Base-by-base conservation (phyloP, 805 yeast genomes). In the Tetrapisispora phaffii region DNA sequence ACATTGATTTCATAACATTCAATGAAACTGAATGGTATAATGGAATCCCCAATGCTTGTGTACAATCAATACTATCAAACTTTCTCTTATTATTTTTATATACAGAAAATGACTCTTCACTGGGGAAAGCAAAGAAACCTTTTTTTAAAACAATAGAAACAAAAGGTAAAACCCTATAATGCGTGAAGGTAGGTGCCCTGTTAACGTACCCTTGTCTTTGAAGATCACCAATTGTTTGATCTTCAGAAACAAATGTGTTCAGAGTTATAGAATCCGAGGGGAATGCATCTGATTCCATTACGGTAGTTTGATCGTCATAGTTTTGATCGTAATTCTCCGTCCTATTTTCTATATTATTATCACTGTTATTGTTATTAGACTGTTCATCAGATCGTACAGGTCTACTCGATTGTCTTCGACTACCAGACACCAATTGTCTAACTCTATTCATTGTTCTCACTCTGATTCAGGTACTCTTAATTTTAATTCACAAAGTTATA, bases 111-210 rank as follows among this genome's bases (percentile, higher is more conserved):
- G 72, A 56, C 13, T 51, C 47, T 36, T 65, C 66, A 29, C 69
- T 64, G 3, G 72, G 65, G 50, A 68, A 68, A n/a, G 65, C 59
- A 44, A 51, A 65, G 36, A 65, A 50, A 1, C 73, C 73, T 39
- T 64, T 65, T 23, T 64, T 61, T 35, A 68, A 52, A 17, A 66
- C 28, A 4, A 62, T 50, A 2, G 69, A 59, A 0, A 59, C 59
- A 15, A 68, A 56, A 0, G 68, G 69, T 28, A 68, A 44, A 3
- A 57, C 52, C 34, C 73, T 53, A 9, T 39, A 41, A 12, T 52
- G 45, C 8, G 43, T 46, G 23, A 60, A 59, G 10, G 49, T 45
- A 5, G 66, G 66, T 20, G 60, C 51, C 34, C 64, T 49, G 41
- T 62, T 62, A 7, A 59, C 58, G 44, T 42, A 59, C 2, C 63